Base-by-base conservation (phyloP, 192 early-diverging fungal genomes). In the Podila verticillata region DNA sequence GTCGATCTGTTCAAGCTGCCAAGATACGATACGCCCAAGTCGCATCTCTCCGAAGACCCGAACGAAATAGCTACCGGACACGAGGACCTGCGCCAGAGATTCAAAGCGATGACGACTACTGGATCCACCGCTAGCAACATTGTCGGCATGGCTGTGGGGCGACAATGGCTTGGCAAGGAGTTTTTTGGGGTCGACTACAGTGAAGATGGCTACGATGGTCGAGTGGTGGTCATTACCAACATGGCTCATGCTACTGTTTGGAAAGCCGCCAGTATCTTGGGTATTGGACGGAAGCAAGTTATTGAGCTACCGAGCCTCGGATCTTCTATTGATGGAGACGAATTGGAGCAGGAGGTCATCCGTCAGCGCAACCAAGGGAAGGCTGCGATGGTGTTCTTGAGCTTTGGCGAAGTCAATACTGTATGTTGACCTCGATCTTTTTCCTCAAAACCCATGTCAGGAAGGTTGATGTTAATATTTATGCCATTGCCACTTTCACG, bases 401-500 rank as follows among this genome's bases (percentile, higher is more conserved):
- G 66, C 15, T 83, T 77, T 71, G 88, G 89, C 7, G 88, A 90
- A 65, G 90, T 91, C 58, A 88, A 91, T 71, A 86, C 87, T 13
- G 74, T 71, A 72, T 58, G 62, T 39, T 44, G 13, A 44, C 39
- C 39, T 44, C 15, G 7, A 15, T 44, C 39, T 13, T 48, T 68
- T 30, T 31, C 15, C 22, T 12, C 26, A n/a, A 19, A 4, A 17
- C 0, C 13, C 34, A 5, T 44, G n/a, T 20, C 9, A 17, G 8
- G 13, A 32, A 20, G 19, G 19, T 48, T 74, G 9, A 20, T 49
- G 39, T 51, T 36, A 1, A 54, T n/a, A 24, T 22, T 47, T n/a
- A 6, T 44, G 39, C n/a, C n/a, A n/a, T n/a, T 44, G 39, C 39
- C 13, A 44, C 39, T 44, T 15, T 17, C 2, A 44, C 15, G 4